Base-by-base conservation (phyloP, 352 stramenopile species). In the Phytophthora citrophthora region DNA sequence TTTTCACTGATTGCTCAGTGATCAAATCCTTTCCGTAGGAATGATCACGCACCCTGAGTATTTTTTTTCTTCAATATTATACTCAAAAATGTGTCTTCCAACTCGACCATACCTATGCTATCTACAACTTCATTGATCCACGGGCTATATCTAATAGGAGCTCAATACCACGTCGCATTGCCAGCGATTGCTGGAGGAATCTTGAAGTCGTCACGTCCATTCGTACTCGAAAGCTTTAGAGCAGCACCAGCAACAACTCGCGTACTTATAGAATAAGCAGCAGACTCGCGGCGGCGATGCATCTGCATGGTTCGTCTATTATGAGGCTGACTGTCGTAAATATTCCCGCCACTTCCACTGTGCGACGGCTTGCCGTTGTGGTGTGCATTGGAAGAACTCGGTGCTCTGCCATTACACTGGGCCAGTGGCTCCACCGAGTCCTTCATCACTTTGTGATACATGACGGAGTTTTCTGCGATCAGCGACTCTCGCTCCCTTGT, bases 371-470 rank as follows among this genome's bases (percentile, higher is more conserved):
- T 40, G 12, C 11, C 34, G 15, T 15, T n/a, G 10, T 39, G 32
- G 6, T 26, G 18, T n/a, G 18, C 1, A 16, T 7, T 11, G 24
- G 16, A 9, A 11, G 16, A 4, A 11, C 4, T 24, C 16, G n/a
- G 23, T 31, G 16, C 11, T 23, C 24, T 47, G 41, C 16, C 18
- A 10, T 54, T 16, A 43, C 20, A 41, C 12, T 26, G 9, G 20
- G 6, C 18, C 11, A 26, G 7, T 20, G 41, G 16, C 26, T 15
- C 8, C 41, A 47, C 8, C 9, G 18, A 29, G 8, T 32, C 47
- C 32, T 34, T 50, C 64, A 73, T 73, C 8, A 73, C 51, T 52
- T 51, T 54, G 16, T 64, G 46, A 49, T 65, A 73, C 52, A 73
- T 54, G 20, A 20, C 0, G 4, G 26, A 2, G 16, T 73, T 69